phyloP scores from a whole-genome alignment of 2,329 filamentous ascomycete genomes.

The Penicillium occitanis region DNA sequence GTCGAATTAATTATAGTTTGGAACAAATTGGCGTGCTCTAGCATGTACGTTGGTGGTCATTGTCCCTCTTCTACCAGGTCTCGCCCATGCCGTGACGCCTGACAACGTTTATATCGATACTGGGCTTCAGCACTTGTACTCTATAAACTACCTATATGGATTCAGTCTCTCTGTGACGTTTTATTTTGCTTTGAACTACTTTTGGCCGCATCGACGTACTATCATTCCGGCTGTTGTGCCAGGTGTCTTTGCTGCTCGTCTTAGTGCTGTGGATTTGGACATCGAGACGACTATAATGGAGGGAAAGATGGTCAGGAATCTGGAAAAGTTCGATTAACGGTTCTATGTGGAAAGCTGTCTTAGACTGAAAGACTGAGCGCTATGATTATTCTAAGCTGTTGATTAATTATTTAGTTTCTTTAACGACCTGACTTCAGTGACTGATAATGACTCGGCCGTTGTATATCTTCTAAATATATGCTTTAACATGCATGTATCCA shows the following conservation, averaged over 20 bases:
- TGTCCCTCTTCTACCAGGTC: slow-evolving; percentile 15
- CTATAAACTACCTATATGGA: slow-evolving; percentile 19
- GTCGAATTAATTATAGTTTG: neutral
- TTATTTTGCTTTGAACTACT: slow-evolving; percentile 18
- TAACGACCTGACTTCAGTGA: neutral
- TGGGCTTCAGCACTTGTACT: slow-evolving; percentile 14
- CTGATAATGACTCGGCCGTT: neutral
- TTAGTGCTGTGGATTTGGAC: slow-evolving; percentile 8
- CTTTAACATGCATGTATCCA: neutral
- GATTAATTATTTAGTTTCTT: neutral
- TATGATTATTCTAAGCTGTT: neutral
- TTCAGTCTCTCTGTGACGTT: slow-evolving; percentile 14
- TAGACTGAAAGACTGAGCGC: neutral
- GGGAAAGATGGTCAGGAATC: neutral
- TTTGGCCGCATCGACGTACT: slow-evolving; percentile 16
- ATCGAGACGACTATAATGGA: slow-evolving; percentile 4
- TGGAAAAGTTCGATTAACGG: neutral
- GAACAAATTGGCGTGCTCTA: slow-evolving; percentile 20
- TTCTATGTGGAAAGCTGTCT: neutral
- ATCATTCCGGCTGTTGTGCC: slow-evolving; percentile 18
- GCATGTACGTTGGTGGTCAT: slow-evolving; percentile 15
- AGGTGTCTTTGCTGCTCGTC: slow-evolving; percentile 12
- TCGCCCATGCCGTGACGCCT: slow-evolving; percentile 16
- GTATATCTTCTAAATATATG: neutral
- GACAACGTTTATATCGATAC: slow-evolving; percentile 6